phyloP scores from a whole-genome alignment of 768 basidiomycete species.

The Serendipita indica region DNA sequence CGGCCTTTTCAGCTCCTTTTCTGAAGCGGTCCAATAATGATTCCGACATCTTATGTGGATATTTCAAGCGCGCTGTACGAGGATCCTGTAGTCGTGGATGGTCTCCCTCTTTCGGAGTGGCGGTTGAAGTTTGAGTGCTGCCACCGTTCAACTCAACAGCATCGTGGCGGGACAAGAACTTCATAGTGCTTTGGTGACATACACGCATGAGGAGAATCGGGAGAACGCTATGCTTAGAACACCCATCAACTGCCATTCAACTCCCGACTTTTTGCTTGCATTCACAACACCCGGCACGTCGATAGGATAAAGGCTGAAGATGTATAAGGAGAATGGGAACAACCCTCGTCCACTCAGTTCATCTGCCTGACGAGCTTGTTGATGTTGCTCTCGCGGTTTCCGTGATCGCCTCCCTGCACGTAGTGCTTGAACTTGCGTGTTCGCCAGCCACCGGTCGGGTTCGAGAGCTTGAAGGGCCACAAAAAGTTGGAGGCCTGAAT shows the following conservation, averaged over 20 bases:
- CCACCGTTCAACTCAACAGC: neutral
- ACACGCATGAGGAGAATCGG: neutral
- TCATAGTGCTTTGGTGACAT: neutral
- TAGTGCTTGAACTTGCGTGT: slow-evolving; percentile 95
- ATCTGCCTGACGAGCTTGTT: slow-evolving; percentile 94
- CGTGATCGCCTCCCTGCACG: slow-evolving; percentile 92
- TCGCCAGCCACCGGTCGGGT: slow-evolving; percentile 98
- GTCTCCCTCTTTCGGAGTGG: neutral
- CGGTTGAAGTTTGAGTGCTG: neutral
- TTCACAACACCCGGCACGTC: neutral
- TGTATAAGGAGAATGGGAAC: neutral
- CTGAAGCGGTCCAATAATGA: slow-evolving; percentile 64
- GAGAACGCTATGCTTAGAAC: neutral
- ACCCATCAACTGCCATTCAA: too few species aligned
- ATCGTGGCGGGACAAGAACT: neutral
- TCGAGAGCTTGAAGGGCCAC: slow-evolving; percentile 99
- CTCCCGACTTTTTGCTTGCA: too few species aligned
- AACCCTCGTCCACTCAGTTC: slow-evolving; percentile 42
- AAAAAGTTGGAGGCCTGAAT: slow-evolving; percentile 80
- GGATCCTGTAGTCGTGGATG: too few species aligned
- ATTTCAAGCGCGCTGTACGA: neutral
- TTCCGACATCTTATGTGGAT: neutral
- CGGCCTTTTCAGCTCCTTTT: slow-evolving; percentile 66
- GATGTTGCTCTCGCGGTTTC: slow-evolving; percentile 93
- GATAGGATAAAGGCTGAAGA: neutral